phyloP scores from a whole-genome alignment of 164 flowering plant genomes.

The Kingdonia uniflora region DNA sequence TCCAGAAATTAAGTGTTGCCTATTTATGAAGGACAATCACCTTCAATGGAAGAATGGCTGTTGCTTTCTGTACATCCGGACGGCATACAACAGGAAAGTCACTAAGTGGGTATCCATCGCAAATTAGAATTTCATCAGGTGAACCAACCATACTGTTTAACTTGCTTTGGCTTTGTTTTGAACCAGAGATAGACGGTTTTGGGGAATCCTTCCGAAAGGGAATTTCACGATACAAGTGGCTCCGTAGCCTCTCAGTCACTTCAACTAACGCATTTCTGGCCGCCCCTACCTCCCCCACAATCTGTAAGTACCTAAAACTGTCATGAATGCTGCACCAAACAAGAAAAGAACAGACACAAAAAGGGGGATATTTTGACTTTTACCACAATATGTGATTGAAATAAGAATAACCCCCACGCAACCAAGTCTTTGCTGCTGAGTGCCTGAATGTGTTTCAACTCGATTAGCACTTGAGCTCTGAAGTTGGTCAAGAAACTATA shows the following conservation, averaged over 20 bases:
- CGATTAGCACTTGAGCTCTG: too few species aligned
- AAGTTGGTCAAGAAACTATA: too few species aligned
- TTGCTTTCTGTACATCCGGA: slow-evolving; percentile 30
- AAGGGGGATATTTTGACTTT: too few species aligned
- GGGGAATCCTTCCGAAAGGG: slow-evolving; percentile 43
- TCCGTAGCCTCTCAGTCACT: slow-evolving; percentile 65
- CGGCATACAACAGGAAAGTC: slow-evolving; percentile 14
- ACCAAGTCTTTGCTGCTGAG: too few species aligned
- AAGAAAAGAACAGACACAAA: too few species aligned
- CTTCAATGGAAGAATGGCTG: slow-evolving; percentile 33
- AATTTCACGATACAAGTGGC: slow-evolving; percentile 44
- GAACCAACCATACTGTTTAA: slow-evolving; percentile 28
- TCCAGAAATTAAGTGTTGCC: too few species aligned
- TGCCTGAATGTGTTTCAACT: too few species aligned
- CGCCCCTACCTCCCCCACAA: slow-evolving; percentile 82
- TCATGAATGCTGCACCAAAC: too few species aligned
- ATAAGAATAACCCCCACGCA: too few species aligned
- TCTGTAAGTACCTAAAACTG: slow-evolving; percentile 30
- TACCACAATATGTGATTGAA: too few species aligned
- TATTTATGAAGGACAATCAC: slow-evolving; percentile 17
- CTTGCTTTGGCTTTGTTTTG: slow-evolving; percentile 24
- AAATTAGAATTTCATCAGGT: slow-evolving; percentile 18
- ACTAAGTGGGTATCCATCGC: too few species aligned
- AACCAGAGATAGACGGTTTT: slow-evolving; percentile 20
- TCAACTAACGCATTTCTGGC: slow-evolving; percentile 88